A percentile compares a stretch with the other conserved stretches of the same genome.
These are phyloP conservation scores for Mycena haematopus DNA, from an alignment of 768 basidiomycete species.

Conservation along the genomic window DNA sequence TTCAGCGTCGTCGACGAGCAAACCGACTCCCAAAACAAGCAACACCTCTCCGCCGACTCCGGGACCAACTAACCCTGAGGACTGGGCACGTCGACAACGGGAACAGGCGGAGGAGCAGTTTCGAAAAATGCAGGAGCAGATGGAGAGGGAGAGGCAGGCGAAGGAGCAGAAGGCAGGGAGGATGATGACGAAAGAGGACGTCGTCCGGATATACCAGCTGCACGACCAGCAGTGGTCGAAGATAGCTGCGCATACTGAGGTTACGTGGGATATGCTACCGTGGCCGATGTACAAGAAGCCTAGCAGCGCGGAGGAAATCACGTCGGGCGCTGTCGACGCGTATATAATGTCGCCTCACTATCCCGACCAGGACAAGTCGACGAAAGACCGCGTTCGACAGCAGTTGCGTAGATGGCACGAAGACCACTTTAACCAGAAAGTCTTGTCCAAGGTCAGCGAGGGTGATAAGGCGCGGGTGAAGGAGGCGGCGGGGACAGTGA, in stretches of 20 bases:
- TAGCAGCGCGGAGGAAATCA: conserved; percentile 64
- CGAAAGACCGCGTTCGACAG: conserved; percentile 79
- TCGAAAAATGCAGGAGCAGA: conserved; percentile 67
- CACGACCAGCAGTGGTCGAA: conserved; percentile 70
- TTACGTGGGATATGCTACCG: conserved; percentile 73
- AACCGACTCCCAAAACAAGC: conserved; percentile 18
- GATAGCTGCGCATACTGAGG: conserved; percentile 45
- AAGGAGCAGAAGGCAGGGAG: conserved; percentile 46
- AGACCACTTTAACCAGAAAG: conserved; percentile 78
- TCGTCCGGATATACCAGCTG: conserved; percentile 58
- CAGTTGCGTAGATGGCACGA: conserved; percentile 82
- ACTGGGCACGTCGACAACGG: conserved; percentile 68
- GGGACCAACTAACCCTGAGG: conserved; percentile 45
- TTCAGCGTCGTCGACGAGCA: conserved; percentile 18
- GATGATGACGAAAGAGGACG: conserved; percentile 61
- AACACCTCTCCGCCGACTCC: conserved; percentile 39
- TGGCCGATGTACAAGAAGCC: conserved; percentile 76
- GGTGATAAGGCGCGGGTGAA: conserved; percentile 70
- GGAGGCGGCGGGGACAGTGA: conserved; percentile 76
- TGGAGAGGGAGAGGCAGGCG: conserved; percentile 47
- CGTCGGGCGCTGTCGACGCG: conserved; percentile 57
- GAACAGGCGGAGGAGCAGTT: conserved; percentile 72
- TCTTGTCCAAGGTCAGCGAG: conserved; percentile 67
- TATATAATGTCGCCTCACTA: conserved; percentile 67
- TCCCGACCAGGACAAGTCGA: conserved; percentile 57